These are phyloP conservation scores for Vanrija sp. DNA, from an alignment of 1,284 basidiomycete genomes.

Conservation along the genomic window DNA sequence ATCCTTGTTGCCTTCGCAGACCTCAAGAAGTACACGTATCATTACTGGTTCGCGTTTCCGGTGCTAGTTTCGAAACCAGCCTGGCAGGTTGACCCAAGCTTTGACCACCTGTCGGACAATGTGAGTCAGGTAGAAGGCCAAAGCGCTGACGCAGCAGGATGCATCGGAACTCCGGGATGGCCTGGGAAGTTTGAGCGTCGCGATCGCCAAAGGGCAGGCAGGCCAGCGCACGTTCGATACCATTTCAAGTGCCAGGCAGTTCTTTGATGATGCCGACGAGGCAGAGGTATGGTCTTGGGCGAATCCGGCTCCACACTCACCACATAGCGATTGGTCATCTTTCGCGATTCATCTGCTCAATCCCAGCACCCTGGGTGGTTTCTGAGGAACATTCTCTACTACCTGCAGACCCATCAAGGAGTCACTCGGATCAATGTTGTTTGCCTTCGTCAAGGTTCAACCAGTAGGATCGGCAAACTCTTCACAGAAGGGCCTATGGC, in stretches of 20 bases:
- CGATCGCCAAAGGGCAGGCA: slow-evolving; percentile 19
- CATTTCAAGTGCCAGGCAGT: slow-evolving; percentile 58
- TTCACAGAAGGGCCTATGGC: neutral
- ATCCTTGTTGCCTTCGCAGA: slow-evolving; percentile 90
- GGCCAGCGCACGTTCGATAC: slow-evolving; percentile 51
- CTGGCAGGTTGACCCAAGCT: slow-evolving; percentile 63
- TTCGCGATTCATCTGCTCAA: slow-evolving; percentile 82
- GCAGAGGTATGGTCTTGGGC: slow-evolving; percentile 45
- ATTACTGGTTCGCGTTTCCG: slow-evolving; percentile 97
- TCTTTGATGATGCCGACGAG: slow-evolving; percentile 53
- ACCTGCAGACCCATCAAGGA: slow-evolving; percentile 59
- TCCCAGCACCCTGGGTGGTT: slow-evolving; percentile 86
- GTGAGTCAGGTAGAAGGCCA: slow-evolving; percentile 12
- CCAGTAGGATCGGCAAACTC: slow-evolving; percentile 21
- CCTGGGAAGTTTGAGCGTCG: neutral
- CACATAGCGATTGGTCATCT: slow-evolving; percentile 62
- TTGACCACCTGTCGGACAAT: slow-evolving; percentile 9
- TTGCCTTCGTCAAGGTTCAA: slow-evolving; percentile 60
- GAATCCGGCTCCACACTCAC: neutral
- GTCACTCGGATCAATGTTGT: slow-evolving; percentile 61
- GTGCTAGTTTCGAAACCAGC: slow-evolving; percentile 79
- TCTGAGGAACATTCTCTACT: slow-evolving; percentile 83
- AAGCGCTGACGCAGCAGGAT: slow-evolving; percentile 27
- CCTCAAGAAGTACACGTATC: slow-evolving; percentile 95
- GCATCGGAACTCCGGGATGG: slow-evolving; percentile 17